A percentile compares a stretch with the other conserved stretches of the same genome.
phyloP scores from a whole-genome alignment of 2,329 filamentous ascomycete species.

The Metarhizium rileyi region DNA sequence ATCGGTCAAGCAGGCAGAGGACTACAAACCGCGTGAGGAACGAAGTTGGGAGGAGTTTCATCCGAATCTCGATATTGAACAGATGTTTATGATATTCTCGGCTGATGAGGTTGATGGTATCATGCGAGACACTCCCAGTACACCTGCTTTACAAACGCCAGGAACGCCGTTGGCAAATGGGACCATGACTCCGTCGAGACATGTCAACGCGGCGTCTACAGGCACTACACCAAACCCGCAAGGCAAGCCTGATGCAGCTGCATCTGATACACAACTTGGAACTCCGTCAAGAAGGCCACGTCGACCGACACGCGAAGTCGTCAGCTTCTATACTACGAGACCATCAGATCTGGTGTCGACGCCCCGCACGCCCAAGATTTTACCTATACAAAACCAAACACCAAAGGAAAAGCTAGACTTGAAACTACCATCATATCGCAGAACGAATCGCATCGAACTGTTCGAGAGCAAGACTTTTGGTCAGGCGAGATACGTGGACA shows the following conservation, averaged over 20 bases:
- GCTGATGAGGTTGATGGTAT: constrained; percentile 80
- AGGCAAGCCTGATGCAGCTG: constrained; percentile 19
- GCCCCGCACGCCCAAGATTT: constrained; percentile 52
- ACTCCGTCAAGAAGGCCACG: constrained; percentile 27
- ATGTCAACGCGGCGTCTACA: constrained; percentile 32
- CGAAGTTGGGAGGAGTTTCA: constrained; percentile 97
- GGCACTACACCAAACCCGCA: constrained; percentile 33
- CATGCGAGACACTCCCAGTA: constrained; percentile 28
- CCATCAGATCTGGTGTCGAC: constrained; percentile 31
- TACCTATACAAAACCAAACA: constrained; percentile 71
- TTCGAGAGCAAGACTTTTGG: constrained; percentile 81
- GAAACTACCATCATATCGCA: constrained; percentile 64
- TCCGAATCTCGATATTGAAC: constrained; percentile 84
- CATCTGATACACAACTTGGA: constrained; percentile 19
- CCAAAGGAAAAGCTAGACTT: constrained; percentile 72
- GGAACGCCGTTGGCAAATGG: constrained; percentile 25
- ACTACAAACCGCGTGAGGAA: constrained; percentile 95
- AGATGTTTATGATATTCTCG: constrained; percentile 65
- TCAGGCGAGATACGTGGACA: constrained; percentile 86
- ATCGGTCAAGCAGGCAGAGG: constrained; percentile 81
- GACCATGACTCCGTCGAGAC: constrained; percentile 35
- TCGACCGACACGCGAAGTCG: constrained; percentile 40
- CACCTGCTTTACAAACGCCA: constrained; percentile 22
- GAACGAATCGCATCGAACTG: constrained; percentile 66
- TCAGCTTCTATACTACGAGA: constrained; percentile 43